Evolutionary conservation across 208 protist species (phyloP).

Genomic region (Angomonas deanei): DNA sequence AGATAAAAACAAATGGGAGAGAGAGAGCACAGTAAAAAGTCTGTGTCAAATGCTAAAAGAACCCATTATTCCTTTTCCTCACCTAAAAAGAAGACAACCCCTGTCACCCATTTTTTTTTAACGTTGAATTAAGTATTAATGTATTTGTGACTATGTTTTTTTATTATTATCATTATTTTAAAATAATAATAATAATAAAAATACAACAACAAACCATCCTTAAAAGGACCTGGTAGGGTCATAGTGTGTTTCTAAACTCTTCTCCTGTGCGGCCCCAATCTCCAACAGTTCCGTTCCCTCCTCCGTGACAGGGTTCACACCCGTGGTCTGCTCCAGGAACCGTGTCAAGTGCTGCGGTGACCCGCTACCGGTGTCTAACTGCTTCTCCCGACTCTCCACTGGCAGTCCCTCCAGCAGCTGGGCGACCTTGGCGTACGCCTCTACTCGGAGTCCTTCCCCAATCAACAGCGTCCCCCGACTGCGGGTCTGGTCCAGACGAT

Average conservation of each 20-base stretch:
- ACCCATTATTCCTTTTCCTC: constrained; percentile 9
- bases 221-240: not conserved
- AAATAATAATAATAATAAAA: too few relatives aligned
- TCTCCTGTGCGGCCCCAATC: constrained; percentile 48
- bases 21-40: too few relatives aligned
- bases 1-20: too few relatives aligned
- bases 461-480: constrained; percentile 46
- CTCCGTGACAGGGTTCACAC: constrained; percentile 29
- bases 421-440: constrained; percentile 50
- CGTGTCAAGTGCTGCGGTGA: constrained; percentile 25
- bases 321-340: constrained; percentile 64
- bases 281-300: constrained; percentile 20
- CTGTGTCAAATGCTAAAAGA: too few relatives aligned
- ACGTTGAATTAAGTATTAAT: too few relatives aligned
- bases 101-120: too few relatives aligned
- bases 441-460: constrained; percentile 48
- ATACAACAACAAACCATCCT: too few relatives aligned
- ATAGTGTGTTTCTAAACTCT: constrained; percentile 30
- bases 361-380: constrained; percentile 15
- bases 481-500: constrained; percentile 65
- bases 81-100: too few relatives aligned
- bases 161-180: too few relatives aligned
- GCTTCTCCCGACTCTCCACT: too few relatives aligned
- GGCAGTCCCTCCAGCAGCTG: constrained; percentile 42
- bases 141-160: too few relatives aligned